Evolutionary conservation across 1,284 basidiomycete species (phyloP).

Genomic region (Cutaneotrichosporon sp.): DNA sequence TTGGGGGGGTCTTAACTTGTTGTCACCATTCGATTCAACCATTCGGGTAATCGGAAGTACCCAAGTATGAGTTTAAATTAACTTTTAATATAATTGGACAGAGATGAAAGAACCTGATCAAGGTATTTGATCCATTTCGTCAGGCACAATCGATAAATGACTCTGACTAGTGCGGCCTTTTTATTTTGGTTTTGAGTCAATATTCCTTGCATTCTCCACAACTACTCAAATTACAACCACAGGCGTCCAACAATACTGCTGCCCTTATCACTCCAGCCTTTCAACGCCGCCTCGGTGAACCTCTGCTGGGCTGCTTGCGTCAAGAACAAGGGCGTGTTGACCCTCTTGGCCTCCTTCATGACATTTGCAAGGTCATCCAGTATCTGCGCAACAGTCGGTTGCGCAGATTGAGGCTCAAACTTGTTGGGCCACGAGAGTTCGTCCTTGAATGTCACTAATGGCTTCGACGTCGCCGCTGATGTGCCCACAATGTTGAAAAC

Average conservation of each 20-base stretch:
- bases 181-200: neutral
- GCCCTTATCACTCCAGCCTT: conserved; percentile 11
- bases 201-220: neutral
- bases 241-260: conserved; percentile 14
- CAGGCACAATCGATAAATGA: neutral
- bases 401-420: conserved; percentile 2
- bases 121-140: no score
- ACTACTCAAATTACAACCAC: conserved; percentile 1
- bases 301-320: conserved; percentile 39
- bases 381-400: conserved; percentile 16
- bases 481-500: conserved; percentile 45
- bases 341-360: conserved; percentile 36
- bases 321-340: conserved; percentile 41
- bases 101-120: neutral
- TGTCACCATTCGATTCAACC: no score
- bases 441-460: conserved; percentile 16
- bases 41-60: no score
- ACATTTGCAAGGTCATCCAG: conserved; percentile 25
- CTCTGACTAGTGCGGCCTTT: neutral
- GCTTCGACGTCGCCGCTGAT: conserved; percentile 26
- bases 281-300: conserved; percentile 27
- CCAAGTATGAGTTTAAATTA: no score
- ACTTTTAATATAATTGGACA: neutral
- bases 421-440: conserved; percentile 12
- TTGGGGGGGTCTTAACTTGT: no score